These are phyloP conservation scores for Calamus simplicifolius DNA, from an alignment of 176 grass and related monocot genomes.

Conservation along the genomic window DNA sequence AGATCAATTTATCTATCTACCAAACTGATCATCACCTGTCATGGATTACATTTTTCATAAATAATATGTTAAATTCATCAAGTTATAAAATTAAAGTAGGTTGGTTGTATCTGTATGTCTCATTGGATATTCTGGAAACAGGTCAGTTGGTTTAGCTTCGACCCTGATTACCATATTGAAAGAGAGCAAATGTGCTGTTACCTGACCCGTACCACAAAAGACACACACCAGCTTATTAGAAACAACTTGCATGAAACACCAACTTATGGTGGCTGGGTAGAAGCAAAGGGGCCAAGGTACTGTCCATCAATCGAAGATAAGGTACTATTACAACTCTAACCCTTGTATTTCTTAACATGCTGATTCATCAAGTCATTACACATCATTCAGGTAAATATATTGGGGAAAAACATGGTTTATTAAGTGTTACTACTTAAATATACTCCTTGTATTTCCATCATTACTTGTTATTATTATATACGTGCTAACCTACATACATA, in stretches of 20 bases:
- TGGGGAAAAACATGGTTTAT: too few species aligned
- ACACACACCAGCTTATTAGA: slow-evolving; percentile 81
- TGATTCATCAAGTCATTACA: not conserved
- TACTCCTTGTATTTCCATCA: too few species aligned
- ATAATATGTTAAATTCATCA: too few species aligned
- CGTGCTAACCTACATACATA: too few species aligned
- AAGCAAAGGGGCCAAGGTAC: slow-evolving; percentile 95
- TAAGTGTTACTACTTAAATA: too few species aligned
- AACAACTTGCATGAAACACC: slow-evolving; percentile 89
- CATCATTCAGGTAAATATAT: too few species aligned
- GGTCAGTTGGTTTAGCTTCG: slow-evolving; percentile 99
- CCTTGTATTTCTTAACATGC: too few species aligned
- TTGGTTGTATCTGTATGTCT: not conserved
- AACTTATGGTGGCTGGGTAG: slow-evolving; percentile 97
- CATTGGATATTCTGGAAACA: slow-evolving; percentile 34
- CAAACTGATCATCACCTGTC: too few species aligned
- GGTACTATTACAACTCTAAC: slow-evolving; percentile 27
- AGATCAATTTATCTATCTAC: too few species aligned
- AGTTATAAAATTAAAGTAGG: too few species aligned
- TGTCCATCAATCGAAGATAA: slow-evolving; percentile 98
- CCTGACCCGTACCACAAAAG: slow-evolving; percentile 79
- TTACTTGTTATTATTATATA: too few species aligned
- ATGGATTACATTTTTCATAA: too few species aligned
- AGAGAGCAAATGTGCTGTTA: slow-evolving; percentile 98
- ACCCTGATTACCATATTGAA: slow-evolving; percentile 73